phyloP scores from a whole-genome alignment of 768 basidiomycete genomes.

The Mycena rebaudengoi region DNA sequence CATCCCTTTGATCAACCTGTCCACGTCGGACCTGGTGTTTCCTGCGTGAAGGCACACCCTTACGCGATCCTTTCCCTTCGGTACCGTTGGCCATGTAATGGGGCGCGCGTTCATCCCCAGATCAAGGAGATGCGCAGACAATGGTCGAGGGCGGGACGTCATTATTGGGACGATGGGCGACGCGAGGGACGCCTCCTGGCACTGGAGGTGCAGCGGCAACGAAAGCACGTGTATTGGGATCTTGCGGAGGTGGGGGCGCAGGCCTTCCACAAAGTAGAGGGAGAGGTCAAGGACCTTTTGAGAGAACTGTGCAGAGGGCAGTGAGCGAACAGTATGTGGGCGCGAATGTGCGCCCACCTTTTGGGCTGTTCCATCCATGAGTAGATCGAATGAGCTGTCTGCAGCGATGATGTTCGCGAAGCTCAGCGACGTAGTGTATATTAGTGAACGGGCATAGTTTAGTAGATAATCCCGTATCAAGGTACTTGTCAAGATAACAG shows the following conservation, averaged over 20 bases:
- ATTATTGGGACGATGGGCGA: slow-evolving; percentile 90
- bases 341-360: slow-evolving; percentile 49
- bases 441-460: slow-evolving; percentile 91
- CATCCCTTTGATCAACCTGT: slow-evolving; percentile 60
- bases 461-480: slow-evolving; percentile 85
- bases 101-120: slow-evolving; percentile 73
- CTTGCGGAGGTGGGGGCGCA: slow-evolving; percentile 19
- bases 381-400: slow-evolving; percentile 81
- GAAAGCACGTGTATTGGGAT: slow-evolving; percentile 50
- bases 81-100: slow-evolving; percentile 90
- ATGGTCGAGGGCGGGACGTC: slow-evolving; percentile 77
- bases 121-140: slow-evolving; percentile 70
- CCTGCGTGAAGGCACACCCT: slow-evolving; percentile 89
- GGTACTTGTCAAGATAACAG: slow-evolving; percentile 77
- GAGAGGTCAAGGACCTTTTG: slow-evolving; percentile 55
- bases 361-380: slow-evolving; percentile 72
- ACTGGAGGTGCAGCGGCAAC: slow-evolving; percentile 53
- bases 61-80: slow-evolving; percentile 84
- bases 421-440: slow-evolving; percentile 90
- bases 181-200: slow-evolving; percentile 42
- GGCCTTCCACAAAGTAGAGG: slow-evolving; percentile 42
- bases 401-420: slow-evolving; percentile 80
- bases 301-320: slow-evolving; percentile 34
- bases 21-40: slow-evolving; percentile 72
- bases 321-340: background rate